These are phyloP conservation scores for Talaromyces sp. DNA, from an alignment of 2,329 filamentous ascomycete genomes.

Conservation along the genomic window DNA sequence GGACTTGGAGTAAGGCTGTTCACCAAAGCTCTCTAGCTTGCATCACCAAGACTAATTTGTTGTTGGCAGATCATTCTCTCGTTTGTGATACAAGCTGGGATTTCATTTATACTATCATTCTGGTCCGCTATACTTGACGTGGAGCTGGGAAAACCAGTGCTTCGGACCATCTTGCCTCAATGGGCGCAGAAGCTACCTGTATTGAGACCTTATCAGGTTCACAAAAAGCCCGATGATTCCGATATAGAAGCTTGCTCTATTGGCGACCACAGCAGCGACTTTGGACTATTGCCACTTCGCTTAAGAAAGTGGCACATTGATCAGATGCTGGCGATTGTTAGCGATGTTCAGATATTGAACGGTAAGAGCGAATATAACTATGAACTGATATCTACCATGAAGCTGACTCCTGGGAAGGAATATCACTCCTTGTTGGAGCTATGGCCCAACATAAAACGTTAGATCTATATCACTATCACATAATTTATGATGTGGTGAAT, in stretches of 20 bases:
- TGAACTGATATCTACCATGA: neutral
- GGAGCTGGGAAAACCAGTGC: neutral
- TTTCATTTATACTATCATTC: neutral
- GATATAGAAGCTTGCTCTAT: no score
- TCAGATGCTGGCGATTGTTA: neutral
- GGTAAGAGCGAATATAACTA: neutral
- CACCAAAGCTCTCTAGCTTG: neutral
- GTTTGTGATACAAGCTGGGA: conserved; percentile 1
- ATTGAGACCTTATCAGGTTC: no score
- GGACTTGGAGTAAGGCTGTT: conserved; percentile 1
- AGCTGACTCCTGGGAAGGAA: neutral
- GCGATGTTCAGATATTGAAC: conserved; percentile 1
- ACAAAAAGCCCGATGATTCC: no score
- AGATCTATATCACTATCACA: conserved; percentile 1
- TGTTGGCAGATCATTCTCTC: neutral
- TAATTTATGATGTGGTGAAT: conserved; percentile 1
- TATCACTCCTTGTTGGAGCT: conserved; percentile 1
- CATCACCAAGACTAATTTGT: neutral
- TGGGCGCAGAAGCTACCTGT: no score
- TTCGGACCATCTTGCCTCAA: no score
- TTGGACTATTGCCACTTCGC: neutral
- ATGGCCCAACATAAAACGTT: neutral
- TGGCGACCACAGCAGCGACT: neutral
- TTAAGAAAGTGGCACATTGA: neutral
- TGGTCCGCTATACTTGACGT: neutral